Percentiles rank a stretch among this genome's conserved stretches.
Conservation (phyloP, 2,329 filamentous ascomycete species). For the Colletotrichum higginsianum region DNA sequence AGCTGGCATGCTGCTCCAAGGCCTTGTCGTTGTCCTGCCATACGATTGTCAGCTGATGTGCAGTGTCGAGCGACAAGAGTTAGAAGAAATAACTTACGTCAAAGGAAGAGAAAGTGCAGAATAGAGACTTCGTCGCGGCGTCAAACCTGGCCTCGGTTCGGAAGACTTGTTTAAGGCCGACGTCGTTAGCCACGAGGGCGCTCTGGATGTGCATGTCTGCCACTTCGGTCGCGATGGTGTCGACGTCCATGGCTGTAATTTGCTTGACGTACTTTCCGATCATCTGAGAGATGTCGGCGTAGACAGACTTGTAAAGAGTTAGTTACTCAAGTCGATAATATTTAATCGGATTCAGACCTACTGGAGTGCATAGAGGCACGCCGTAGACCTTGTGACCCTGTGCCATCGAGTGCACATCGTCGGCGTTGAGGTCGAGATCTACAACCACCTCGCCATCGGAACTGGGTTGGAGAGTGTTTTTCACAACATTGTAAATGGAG, state of each 20-base stretch:
- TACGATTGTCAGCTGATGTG: slow-evolving; percentile 62
- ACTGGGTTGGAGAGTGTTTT: slow-evolving; percentile 75
- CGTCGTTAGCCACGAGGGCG: slow-evolving; percentile 72
- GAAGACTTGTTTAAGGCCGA: slow-evolving; percentile 68
- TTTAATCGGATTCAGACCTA: neutral
- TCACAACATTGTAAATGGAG: slow-evolving; percentile 70
- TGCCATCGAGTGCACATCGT: slow-evolving; percentile 73
- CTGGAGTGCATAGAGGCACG: slow-evolving; percentile 74
- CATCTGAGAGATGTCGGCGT: slow-evolving; percentile 76
- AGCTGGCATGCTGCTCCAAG: slow-evolving; percentile 73
- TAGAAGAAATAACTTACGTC: neutral
- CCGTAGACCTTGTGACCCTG: slow-evolving; percentile 79
- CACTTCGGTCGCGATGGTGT: slow-evolving; percentile 74
- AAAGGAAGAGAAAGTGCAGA: slow-evolving; percentile 16
- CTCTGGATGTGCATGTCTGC: slow-evolving; percentile 78
- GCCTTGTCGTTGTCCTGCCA: slow-evolving; percentile 73
- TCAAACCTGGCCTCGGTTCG: slow-evolving; percentile 72
- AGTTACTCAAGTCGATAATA: neutral
- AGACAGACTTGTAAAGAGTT: slow-evolving; percentile 45
- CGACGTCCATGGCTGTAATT: slow-evolving; percentile 69
- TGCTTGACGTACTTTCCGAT: slow-evolving; percentile 75
- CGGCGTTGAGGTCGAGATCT: slow-evolving; percentile 71
- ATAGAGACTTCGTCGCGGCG: slow-evolving; percentile 52
- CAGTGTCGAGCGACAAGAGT: slow-evolving; percentile 13
- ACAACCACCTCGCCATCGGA: slow-evolving; percentile 73